Evolutionary conservation across 2,329 filamentous ascomycete genomes (phyloP), one percentile per base, ranked within the genome.

Genomic region (Colletotrichum brevisporum): DNA sequence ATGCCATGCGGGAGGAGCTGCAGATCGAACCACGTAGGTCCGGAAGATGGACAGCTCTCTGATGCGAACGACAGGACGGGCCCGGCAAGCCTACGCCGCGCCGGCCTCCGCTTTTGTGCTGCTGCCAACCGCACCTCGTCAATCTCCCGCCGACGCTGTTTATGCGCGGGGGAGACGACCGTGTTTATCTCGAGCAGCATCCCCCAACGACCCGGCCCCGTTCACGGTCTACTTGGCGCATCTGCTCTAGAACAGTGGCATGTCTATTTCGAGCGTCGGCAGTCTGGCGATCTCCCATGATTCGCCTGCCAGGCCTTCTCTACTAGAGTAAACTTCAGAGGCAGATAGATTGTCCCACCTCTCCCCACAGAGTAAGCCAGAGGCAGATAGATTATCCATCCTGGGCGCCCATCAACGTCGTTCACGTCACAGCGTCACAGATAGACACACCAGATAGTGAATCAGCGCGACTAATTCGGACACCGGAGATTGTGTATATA

Each of bases 401-500:
- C 60, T 54, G 58, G 65, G 41, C 61, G 54, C 12, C 27, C 13
- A 12, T 26, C 6, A 24, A 21, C n/a, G 15, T 59, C n/a, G 6
- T 50, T 57, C 52, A 41, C 48, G 43, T 18, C 45, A 21, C 13
- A 1, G 3, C 36, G 52, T 51, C 47, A 48, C 65, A 57, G 24
- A 48, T 65, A 59, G 9, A 68, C 15, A 13, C 15, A 2, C 13
- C 5, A 6, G 41, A 43, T 15, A n/a, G 47, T 50, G 24, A 6
- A 3, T 8, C 15, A 2, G 13, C 12, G 13, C 12, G 26, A 39
- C 54, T 39, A 59, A 8, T 10, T 18, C n/a, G 13, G 4, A 41
- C n/a, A 48, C 16, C 36, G 18, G 66, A 69, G 16, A 66, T 69
- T 66, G 51, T 55, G n/a, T 68, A 69, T 60, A 69, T 64, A 53